Conservation (phyloP, 768 basidiomycete genomes). For the Coprinopsis strossmayeri region DNA sequence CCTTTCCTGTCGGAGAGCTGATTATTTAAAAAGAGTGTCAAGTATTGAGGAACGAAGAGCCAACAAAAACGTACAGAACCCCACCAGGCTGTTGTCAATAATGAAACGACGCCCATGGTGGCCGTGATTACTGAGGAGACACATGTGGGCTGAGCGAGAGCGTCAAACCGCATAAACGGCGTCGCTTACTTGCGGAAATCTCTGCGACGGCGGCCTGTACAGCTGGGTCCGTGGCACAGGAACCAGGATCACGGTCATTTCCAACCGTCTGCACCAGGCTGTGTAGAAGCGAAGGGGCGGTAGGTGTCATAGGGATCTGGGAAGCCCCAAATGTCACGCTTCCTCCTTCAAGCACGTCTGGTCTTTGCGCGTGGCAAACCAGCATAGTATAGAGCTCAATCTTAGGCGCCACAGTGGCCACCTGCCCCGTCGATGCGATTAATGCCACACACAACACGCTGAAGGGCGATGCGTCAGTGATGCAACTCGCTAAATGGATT, state of each 20-base stretch:
- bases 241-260: conserved; percentile 9
- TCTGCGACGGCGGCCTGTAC: conserved; percentile 70
- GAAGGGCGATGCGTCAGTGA: conserved; percentile 8
- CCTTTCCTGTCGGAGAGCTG: conserved; percentile 78
- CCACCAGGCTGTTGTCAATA: conserved; percentile 84
- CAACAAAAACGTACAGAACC: conserved; percentile 54
- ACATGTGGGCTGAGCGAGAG: neutral
- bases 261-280: too few species aligned
- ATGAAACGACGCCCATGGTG: conserved; percentile 64
- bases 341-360: conserved; percentile 35
- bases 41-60: neutral
- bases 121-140: conserved; percentile 49
- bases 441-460: conserved; percentile 58
- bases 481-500: neutral
- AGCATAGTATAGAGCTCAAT: conserved; percentile 70
- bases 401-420: conserved; percentile 59
- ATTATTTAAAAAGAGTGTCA: conserved; percentile 8
- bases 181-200: conserved; percentile 56
- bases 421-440: conserved; percentile 46
- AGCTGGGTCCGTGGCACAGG: conserved; percentile 62
- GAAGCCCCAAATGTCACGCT: neutral
- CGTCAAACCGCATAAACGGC: too few species aligned
- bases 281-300: too few species aligned
- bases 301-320: too few species aligned
- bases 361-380: conserved; percentile 61